These are phyloP conservation scores for Trichoderma afroharzianum DNA, from an alignment of 2,329 filamentous ascomycete species.

Conservation along the genomic window DNA sequence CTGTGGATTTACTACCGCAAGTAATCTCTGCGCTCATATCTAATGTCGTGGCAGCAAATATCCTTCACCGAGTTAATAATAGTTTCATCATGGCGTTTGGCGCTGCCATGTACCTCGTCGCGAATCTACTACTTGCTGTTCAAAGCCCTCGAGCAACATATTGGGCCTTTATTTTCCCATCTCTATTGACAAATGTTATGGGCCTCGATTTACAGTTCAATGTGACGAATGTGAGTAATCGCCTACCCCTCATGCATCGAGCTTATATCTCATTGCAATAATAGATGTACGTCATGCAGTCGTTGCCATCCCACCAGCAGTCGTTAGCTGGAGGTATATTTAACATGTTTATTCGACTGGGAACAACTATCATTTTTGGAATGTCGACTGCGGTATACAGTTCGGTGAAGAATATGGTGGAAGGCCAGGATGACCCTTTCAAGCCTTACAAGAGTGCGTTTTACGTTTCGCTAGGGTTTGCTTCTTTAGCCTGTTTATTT, in stretches of 20 bases:
- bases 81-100: neutral
- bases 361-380: neutral
- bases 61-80: neutral
- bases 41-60: neutral
- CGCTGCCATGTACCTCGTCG: neutral
- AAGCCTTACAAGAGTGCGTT: neutral
- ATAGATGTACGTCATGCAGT: constrained; percentile 9
- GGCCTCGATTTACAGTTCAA: neutral
- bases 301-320: neutral
- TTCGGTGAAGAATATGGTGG: neutral
- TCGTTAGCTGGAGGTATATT: neutral
- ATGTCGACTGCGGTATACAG: neutral
- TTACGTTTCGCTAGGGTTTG: constrained; percentile 1
- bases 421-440: neutral
- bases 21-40: neutral
- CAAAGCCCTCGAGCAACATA: neutral
- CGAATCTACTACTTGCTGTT: neutral
- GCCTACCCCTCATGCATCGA: neutral
- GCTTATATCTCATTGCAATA: neutral
- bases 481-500: neutral
- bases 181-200: neutral
- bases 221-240: neutral
- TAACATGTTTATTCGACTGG: neutral
- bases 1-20: neutral
- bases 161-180: constrained; percentile 6